These are phyloP conservation scores for Kodamaea neixiangensis DNA, from an alignment of 805 yeast genomes.

Conservation along the genomic window DNA sequence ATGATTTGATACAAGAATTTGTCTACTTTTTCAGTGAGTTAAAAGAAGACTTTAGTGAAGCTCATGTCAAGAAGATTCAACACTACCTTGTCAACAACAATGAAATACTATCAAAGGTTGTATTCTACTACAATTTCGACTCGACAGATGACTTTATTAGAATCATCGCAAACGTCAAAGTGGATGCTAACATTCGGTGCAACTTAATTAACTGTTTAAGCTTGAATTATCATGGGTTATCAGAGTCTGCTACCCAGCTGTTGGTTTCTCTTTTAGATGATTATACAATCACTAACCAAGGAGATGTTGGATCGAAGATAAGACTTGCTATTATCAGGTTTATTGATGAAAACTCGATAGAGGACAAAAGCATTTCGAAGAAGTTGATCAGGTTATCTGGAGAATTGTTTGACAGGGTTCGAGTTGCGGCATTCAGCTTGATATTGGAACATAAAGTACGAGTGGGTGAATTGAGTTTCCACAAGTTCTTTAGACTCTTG, in stretches of 20 bases:
- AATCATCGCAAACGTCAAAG: slow-evolving; percentile 21
- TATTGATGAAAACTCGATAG: slow-evolving; percentile 19
- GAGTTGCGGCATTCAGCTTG: slow-evolving; percentile 45
- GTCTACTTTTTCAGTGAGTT: slow-evolving; percentile 22
- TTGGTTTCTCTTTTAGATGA: slow-evolving; percentile 57
- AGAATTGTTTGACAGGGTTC: slow-evolving; percentile 61
- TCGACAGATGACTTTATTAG: slow-evolving; percentile 22
- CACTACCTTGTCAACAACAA: slow-evolving; percentile 44
- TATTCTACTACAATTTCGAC: slow-evolving; percentile 28
- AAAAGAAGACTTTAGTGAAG: not conserved
- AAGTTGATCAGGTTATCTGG: slow-evolving; percentile 57
- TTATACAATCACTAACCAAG: slow-evolving; percentile 75
- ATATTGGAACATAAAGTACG: slow-evolving; percentile 25
- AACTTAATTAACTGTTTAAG: slow-evolving; percentile 26
- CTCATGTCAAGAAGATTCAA: slow-evolving; percentile 30
- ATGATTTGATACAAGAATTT: slow-evolving; percentile 29
- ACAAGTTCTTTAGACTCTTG: slow-evolving; percentile 4
- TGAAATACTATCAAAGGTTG: slow-evolving; percentile 34
- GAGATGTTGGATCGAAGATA: slow-evolving; percentile 88
- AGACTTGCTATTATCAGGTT: slow-evolving; percentile 53
- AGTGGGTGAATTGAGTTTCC: not conserved
- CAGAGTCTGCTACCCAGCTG: slow-evolving; percentile 4
- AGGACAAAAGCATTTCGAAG: slow-evolving; percentile 18
- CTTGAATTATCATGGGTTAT: slow-evolving; percentile 10
- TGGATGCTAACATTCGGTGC: slow-evolving; percentile 30